Percentiles rank a stretch among this genome's conserved stretches.
phyloP scores from a whole-genome alignment of 768 basidiomycete genomes.

The Tulasnella calospora region DNA sequence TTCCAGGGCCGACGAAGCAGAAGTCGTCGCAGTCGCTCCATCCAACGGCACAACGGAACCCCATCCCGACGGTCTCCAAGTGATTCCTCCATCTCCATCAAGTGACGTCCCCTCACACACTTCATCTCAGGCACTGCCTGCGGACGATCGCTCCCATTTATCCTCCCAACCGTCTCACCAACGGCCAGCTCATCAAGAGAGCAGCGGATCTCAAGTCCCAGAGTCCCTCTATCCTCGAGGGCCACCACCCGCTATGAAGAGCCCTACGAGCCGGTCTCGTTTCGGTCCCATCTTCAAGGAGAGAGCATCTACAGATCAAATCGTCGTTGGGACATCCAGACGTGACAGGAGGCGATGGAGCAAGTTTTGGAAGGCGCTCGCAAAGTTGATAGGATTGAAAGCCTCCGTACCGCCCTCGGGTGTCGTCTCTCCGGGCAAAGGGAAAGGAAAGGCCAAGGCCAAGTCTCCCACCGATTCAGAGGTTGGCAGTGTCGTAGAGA shows the following conservation, averaged over 20 bases:
- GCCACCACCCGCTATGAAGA: not conserved
- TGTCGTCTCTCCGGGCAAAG: not conserved
- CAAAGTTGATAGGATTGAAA: not conserved
- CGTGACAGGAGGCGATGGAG: constrained; percentile 4
- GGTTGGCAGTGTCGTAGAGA: constrained; percentile 5
- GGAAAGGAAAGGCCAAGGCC: not conserved
- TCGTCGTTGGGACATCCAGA: not conserved
- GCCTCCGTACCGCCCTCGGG: not conserved
- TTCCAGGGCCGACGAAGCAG: not conserved
- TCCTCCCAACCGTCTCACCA: not conserved
- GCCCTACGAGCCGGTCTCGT: constrained; percentile 6
- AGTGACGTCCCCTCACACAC: not conserved
- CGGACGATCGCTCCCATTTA: not conserved
- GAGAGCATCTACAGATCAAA: not conserved
- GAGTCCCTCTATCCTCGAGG: not conserved
- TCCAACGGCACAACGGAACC: not conserved
- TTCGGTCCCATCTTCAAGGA: not conserved
- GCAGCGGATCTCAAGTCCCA: not conserved
- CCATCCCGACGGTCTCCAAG: constrained; percentile 1
- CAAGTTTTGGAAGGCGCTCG: not conserved
- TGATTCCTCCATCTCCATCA: not conserved
- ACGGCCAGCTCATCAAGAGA: not conserved
- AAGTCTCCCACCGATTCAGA: not conserved
- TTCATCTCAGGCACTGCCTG: not conserved
- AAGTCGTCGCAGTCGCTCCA: not conserved